Conservation (phyloP, 768 basidiomycete genomes). For the Trametes gibbosa region DNA sequence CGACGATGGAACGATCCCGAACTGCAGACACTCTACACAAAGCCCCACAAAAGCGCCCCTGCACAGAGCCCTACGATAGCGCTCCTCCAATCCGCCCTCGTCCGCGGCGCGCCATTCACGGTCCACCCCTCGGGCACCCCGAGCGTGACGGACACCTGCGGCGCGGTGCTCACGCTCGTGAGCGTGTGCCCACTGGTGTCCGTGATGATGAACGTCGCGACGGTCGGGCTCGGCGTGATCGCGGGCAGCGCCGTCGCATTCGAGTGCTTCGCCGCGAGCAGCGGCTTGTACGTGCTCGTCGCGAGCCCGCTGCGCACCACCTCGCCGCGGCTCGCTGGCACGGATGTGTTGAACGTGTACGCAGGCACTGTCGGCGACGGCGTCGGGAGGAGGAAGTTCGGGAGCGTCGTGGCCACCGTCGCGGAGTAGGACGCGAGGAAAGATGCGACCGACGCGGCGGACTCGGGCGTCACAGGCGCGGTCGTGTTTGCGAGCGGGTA, state of each 20-base stretch:
- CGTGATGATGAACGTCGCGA: slow-evolving; percentile 57
- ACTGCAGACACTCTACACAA: background rate
- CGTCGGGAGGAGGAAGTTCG: slow-evolving; percentile 67
- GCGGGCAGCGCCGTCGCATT: slow-evolving; percentile 57
- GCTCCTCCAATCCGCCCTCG: background rate
- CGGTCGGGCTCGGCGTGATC: slow-evolving; percentile 47
- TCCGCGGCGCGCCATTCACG: background rate
- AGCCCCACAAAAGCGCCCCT: background rate
- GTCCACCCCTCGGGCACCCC: slow-evolving; percentile 66
- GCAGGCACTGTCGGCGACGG: slow-evolving; percentile 57
- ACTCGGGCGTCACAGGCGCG: slow-evolving; percentile 32
- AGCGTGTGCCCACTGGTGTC: slow-evolving; percentile 49
- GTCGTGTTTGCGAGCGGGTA: slow-evolving; percentile 57
- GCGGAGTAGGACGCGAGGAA: slow-evolving; percentile 61
- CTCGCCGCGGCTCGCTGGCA: slow-evolving; percentile 51
- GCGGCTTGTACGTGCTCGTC: slow-evolving; percentile 66
- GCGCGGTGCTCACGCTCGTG: slow-evolving; percentile 52
- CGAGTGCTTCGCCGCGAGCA: slow-evolving; percentile 42
- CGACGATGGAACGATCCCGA: background rate
- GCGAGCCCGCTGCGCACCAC: slow-evolving; percentile 62
- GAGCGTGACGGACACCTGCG: slow-evolving; percentile 48
- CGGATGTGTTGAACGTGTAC: slow-evolving; percentile 69
- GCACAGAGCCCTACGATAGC: background rate
- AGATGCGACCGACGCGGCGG: slow-evolving; percentile 42
- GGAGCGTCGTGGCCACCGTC: slow-evolving; percentile 64